These are phyloP conservation scores for Pseudogymnoascus sp. DNA, from an alignment of 2,329 filamentous ascomycete genomes.

Conservation along the genomic window DNA sequence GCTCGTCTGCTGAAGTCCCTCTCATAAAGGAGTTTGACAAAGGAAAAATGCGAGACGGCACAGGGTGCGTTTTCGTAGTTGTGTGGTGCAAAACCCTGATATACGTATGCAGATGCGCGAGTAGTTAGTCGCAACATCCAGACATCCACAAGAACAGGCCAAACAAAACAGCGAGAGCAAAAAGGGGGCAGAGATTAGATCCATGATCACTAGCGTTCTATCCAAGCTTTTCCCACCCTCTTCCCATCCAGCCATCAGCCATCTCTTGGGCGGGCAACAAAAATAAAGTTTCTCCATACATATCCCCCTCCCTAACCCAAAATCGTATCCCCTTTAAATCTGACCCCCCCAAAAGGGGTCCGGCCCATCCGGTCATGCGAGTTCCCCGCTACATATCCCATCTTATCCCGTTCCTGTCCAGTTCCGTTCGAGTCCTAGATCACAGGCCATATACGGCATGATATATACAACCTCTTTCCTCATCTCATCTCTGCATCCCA, in stretches of 20 bases:
- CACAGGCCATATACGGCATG: conserved; percentile 6
- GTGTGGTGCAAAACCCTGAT: no score
- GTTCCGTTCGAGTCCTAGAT: not conserved
- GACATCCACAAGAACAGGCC: not conserved
- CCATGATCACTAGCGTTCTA: conserved; percentile 9
- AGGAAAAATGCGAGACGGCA: no score
- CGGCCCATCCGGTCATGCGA: not conserved
- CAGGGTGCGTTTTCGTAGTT: no score
- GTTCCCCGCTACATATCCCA: not conserved
- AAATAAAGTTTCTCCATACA: not conserved
- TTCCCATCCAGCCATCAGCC: not conserved
- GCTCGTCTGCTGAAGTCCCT: no score
- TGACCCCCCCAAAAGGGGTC: not conserved
- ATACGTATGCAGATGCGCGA: no score
- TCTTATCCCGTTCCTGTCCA: not conserved
- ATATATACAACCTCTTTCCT: not conserved
- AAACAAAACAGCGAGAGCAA: not conserved
- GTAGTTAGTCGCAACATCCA: not conserved
- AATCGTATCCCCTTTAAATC: not conserved
- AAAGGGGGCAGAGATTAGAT: not conserved
- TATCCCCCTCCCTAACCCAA: not conserved
- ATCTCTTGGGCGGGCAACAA: conserved; percentile 1
- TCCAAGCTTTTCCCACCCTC: not conserved
- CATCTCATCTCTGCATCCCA: not conserved
- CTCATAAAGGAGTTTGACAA: no score